These are phyloP conservation scores for Scenedesmus sp. DNA, from an alignment of 163 green algal species.

Conservation along the genomic window DNA sequence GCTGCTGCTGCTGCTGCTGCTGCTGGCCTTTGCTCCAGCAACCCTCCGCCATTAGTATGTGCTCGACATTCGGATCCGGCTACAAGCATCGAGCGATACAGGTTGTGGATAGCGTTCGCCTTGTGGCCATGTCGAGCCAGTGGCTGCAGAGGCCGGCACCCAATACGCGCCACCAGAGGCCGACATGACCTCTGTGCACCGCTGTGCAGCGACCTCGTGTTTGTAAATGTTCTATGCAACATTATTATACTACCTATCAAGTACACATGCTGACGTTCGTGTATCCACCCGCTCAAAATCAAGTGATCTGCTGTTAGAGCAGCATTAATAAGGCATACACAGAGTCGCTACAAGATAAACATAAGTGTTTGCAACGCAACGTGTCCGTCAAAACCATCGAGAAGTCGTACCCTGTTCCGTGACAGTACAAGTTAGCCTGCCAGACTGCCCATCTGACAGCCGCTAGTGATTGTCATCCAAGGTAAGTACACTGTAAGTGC, in stretches of 20 bases:
- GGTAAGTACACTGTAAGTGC: too few species aligned
- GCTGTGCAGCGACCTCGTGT: background rate
- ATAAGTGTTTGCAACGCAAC: background rate
- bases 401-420: background rate
- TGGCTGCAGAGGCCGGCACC: constrained; percentile 10
- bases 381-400: background rate
- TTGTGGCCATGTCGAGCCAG: background rate
- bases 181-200: background rate
- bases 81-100: background rate
- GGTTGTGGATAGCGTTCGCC: background rate
- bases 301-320: background rate
- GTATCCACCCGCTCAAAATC: background rate
- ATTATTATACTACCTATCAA: background rate
- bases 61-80: background rate
- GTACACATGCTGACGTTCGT: background rate
- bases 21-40: background rate
- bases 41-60: background rate
- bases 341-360: background rate
- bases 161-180: background rate
- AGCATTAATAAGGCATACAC: background rate
- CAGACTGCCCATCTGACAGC: background rate
- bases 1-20: constrained; percentile 3
- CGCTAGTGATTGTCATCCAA: background rate
- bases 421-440: background rate
- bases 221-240: background rate